A percentile compares a stretch with the other conserved stretches of the same genome.
Conservation (phyloP, 192 early-diverging fungal species). For the Radiomyces spectabilis region DNA sequence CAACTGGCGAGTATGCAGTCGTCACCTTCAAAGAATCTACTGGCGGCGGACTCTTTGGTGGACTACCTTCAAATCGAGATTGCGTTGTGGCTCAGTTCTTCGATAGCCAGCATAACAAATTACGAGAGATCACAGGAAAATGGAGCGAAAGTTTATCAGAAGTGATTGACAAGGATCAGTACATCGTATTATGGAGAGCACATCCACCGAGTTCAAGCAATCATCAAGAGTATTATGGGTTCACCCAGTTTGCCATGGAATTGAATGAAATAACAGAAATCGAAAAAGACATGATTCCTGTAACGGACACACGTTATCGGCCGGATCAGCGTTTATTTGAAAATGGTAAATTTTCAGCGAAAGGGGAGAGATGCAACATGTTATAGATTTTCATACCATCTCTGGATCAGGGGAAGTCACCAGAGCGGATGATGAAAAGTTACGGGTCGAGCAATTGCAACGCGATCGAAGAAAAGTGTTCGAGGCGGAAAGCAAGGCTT, state of each 20-base stretch:
- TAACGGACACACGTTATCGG: slow-evolving; percentile 85
- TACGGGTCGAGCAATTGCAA: slow-evolving; percentile 79
- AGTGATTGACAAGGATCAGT: slow-evolving; percentile 40
- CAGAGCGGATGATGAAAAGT: slow-evolving; percentile 76
- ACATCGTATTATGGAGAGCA: slow-evolving; percentile 70
- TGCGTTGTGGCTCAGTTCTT: slow-evolving; percentile 55
- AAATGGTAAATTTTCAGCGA: slow-evolving; percentile 20
- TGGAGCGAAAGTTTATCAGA: slow-evolving; percentile 56
- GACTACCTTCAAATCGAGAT: slow-evolving; percentile 39
- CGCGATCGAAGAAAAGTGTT: slow-evolving; percentile 65
- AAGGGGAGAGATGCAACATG: neutral
- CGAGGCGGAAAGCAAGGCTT: slow-evolving; percentile 49
- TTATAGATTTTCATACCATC: neutral
- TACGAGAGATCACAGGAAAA: slow-evolving; percentile 39
- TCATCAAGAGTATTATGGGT: slow-evolving; percentile 71
- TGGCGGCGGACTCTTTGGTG: slow-evolving; percentile 54
- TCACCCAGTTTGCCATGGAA: slow-evolving; percentile 78
- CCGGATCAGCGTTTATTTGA: slow-evolving; percentile 92
- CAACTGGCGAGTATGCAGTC: slow-evolving; percentile 59
- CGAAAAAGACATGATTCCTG: slow-evolving; percentile 54
- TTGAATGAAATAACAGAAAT: slow-evolving; percentile 82
- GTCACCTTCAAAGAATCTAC: slow-evolving; percentile 78
- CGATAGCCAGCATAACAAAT: slow-evolving; percentile 37
- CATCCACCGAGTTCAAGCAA: slow-evolving; percentile 57
- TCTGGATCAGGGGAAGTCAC: slow-evolving; percentile 50